Evolutionary conservation across 1,139 yeast species (phyloP).

Genomic region (Pichia sp.): DNA sequence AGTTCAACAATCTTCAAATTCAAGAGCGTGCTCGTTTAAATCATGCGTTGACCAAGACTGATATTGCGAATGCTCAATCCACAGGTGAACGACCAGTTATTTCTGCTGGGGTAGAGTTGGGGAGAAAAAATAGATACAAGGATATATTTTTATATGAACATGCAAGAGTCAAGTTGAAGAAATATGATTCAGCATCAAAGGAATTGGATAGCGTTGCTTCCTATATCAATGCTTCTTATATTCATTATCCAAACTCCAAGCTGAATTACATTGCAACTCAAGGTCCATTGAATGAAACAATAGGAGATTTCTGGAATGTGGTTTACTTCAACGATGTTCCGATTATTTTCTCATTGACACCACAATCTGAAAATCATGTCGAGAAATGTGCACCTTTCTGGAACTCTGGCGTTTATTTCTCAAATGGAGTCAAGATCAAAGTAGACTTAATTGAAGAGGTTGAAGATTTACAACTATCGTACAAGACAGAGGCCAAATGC

Average conservation of each 20-base stretch:
- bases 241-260: slow-evolving; percentile 30
- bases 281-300: slow-evolving; percentile 51
- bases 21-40: slow-evolving; percentile 35
- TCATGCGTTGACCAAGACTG: slow-evolving; percentile 30
- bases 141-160: slow-evolving; percentile 54
- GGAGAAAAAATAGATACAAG: slow-evolving; percentile 53
- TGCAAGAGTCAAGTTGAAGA: slow-evolving; percentile 44
- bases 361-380: slow-evolving; percentile 49
- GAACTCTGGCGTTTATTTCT: slow-evolving; percentile 43
- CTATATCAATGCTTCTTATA: slow-evolving; percentile 40
- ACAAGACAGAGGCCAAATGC: slow-evolving; percentile 2
- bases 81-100: slow-evolving; percentile 27
- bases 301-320: slow-evolving; percentile 57
- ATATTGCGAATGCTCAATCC: slow-evolving; percentile 1
- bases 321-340: slow-evolving; percentile 41
- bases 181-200: slow-evolving; percentile 15
- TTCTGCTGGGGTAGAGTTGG: slow-evolving; percentile 47
- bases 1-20: slow-evolving; percentile 34
- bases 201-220: slow-evolving; percentile 24
- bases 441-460: slow-evolving; percentile 32
- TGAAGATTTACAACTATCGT: slow-evolving; percentile 18
- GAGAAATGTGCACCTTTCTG: slow-evolving; percentile 55
- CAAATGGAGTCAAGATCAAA: slow-evolving; percentile 36
- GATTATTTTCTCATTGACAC: slow-evolving; percentile 47
- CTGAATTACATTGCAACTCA: slow-evolving; percentile 50